These are phyloP conservation scores for Coprinopsis cinerea DNA, from an alignment of 768 basidiomycete genomes.

Conservation along the genomic window DNA sequence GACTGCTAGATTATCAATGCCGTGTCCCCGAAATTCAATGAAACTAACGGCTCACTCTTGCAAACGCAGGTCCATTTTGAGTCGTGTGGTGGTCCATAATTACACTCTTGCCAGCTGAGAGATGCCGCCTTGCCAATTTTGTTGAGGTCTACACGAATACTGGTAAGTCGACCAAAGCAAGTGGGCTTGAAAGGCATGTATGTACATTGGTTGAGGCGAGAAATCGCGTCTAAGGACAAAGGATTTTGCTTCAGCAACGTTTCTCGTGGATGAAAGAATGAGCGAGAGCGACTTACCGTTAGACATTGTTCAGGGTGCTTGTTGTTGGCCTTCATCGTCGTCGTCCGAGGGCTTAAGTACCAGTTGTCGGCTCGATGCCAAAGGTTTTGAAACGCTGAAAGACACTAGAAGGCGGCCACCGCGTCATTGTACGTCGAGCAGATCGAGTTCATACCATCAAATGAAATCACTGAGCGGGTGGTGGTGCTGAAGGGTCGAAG, in stretches of 20 bases:
- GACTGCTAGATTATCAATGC: slow-evolving; percentile 32
- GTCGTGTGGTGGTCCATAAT: slow-evolving; percentile 36
- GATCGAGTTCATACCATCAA: neutral
- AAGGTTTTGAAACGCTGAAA: neutral
- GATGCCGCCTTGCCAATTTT: slow-evolving; percentile 31
- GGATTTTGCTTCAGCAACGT: neutral
- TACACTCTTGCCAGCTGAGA: slow-evolving; percentile 51
- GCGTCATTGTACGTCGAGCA: no score
- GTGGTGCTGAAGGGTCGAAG: neutral
- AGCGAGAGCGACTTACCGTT: slow-evolving; percentile 15
- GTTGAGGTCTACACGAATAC: slow-evolving; percentile 44
- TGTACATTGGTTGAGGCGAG: slow-evolving; percentile 34
- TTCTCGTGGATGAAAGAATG: slow-evolving; percentile 2
- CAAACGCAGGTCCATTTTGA: slow-evolving; percentile 53
- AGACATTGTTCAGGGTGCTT: neutral
- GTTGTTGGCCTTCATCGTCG: neutral
- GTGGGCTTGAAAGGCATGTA: slow-evolving; percentile 10
- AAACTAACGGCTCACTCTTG: slow-evolving; percentile 39
- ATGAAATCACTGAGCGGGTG: slow-evolving; percentile 1
- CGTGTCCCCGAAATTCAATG: slow-evolving; percentile 4
- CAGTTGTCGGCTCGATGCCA: slow-evolving; percentile 3
- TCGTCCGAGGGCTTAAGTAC: neutral
- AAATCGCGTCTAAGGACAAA: slow-evolving; percentile 13
- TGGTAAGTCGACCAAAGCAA: slow-evolving; percentile 1
- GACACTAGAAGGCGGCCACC: no score